Evolutionary conservation across 1,139 yeast genomes (phyloP).

Genomic region (Pichia sp.): DNA sequence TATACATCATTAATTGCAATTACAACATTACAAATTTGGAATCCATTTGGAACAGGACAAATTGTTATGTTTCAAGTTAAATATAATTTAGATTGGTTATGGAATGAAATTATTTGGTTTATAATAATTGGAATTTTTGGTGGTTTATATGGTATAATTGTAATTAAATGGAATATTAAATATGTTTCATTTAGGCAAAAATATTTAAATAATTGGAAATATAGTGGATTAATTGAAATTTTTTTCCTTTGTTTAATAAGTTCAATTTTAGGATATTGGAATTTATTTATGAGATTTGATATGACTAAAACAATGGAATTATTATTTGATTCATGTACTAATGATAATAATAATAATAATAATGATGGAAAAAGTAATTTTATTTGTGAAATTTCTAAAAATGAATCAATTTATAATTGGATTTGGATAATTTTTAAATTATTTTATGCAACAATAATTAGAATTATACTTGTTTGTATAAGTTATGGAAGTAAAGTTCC

Average conservation of each 20-base stretch:
- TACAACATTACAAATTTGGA: conserved; percentile 63
- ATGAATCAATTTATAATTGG: background rate
- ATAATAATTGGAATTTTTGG: conserved; percentile 81
- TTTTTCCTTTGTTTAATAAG: conserved; percentile 60
- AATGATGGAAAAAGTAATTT: conserved; percentile 23
- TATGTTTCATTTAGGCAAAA: conserved; percentile 75
- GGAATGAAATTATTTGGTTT: conserved; percentile 77
- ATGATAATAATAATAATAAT: conserved; percentile 23
- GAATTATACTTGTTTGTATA: conserved; percentile 67
- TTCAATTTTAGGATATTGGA: conserved; percentile 74
- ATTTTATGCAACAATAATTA: conserved; percentile 61
- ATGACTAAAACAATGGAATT: conserved; percentile 96
- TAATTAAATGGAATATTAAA: conserved; percentile 71
- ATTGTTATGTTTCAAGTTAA: conserved; percentile 84
- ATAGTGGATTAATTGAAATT: conserved; percentile 55
- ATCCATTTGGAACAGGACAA: conserved; percentile 93
- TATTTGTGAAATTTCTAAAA: conserved; percentile 37
- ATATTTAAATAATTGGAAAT: conserved; percentile 39
- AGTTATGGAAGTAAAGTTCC: conserved; percentile 93
- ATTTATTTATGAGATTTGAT: conserved; percentile 71
- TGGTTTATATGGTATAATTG: conserved; percentile 79
- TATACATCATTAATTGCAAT: conserved; percentile 89
- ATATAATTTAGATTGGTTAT: conserved; percentile 82
- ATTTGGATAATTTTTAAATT: conserved; percentile 40
- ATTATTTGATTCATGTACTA: conserved; percentile 71